These are phyloP conservation scores for Grosmannia huntii DNA, from an alignment of 2,329 filamentous ascomycete species.

Conservation along the genomic window DNA sequence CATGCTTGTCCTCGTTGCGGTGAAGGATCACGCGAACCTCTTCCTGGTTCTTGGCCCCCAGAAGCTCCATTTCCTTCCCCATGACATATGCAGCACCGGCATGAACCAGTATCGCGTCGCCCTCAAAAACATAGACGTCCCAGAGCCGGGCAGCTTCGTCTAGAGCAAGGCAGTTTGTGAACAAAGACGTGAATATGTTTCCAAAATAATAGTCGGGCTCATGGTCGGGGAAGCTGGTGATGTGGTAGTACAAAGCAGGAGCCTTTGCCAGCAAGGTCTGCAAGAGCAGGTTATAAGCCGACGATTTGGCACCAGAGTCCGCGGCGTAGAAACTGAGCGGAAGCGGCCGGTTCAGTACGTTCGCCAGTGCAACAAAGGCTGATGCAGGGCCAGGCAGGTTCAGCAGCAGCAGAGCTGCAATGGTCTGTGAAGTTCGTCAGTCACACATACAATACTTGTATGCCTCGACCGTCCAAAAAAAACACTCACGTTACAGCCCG, in stretches of 20 bases:
- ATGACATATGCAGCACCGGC: conserved; percentile 57
- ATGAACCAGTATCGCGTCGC: conserved; percentile 57
- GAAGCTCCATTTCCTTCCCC: conserved; percentile 36
- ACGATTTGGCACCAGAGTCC: conserved; percentile 54
- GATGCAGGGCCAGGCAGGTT: conserved; percentile 52
- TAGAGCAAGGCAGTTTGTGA: conserved; percentile 49
- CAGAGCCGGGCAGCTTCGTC: conserved; percentile 62
- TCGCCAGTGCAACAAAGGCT: conserved; percentile 61
- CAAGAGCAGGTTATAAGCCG: conserved; percentile 57
- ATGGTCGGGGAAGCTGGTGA: conserved; percentile 36
- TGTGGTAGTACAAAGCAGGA: conserved; percentile 48
- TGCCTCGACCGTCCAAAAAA: neutral
- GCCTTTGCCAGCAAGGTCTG: conserved; percentile 54
- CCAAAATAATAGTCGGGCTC: conserved; percentile 43
- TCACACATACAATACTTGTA: neutral
- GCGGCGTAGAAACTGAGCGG: conserved; percentile 63
- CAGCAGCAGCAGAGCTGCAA: conserved; percentile 60
- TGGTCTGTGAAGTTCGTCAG: conserved; percentile 34
- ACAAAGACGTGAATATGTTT: conserved; percentile 49
- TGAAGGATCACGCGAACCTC: conserved; percentile 30
- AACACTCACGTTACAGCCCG: conserved; percentile 58
- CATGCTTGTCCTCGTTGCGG: conserved; percentile 10
- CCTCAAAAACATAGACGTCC: conserved; percentile 77
- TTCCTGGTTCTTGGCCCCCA: conserved; percentile 29
- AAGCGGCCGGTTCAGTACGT: conserved; percentile 63